Evolutionary conservation across 495 filamentous ascomycete species (phyloP), one percentile per base, ranked within the genome.

Genomic region (Penicillium ochrochloron): DNA sequence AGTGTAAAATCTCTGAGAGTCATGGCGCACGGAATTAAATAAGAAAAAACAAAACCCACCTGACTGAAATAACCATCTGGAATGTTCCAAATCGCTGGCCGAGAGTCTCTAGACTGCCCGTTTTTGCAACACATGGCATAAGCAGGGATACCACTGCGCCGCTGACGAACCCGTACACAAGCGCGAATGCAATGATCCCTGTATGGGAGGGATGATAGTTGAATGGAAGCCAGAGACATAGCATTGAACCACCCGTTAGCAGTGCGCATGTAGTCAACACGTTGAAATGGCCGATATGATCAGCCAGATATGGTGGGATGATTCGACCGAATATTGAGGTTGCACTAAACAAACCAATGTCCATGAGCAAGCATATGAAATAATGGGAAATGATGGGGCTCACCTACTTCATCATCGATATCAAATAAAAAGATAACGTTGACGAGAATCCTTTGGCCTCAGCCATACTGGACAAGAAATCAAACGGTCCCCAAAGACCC

Each of bases 91-190:
- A 70, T 29, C 75, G 59, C 64, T 71, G 66, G 4, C 37, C 37
- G 71, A 69, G 35, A 70, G 44, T 37, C 65, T 69, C 5, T 70
- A 64, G 37, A 41, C 15, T 41, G 2, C 37, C 37, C 3, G 37
- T 50, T 74, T 73, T 73, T 9, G 73, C 77, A 9, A 72, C 74
- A 64, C 73, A 78, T 10, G 77, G 71, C 66, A 76, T 75, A 2
- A 41, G 14, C 37, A 41, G 17, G 17, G 15, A 76, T 65, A 9
- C 79, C 78, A 29, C 63, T 2, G 37, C 37, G 1, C 37, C 37
- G 37, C 37, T 41, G 14, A 41, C 37, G 37, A 41, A 41, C 14
- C 37, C 37, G 37, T 41, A 41, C 15, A 17, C 37, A 14, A 41
- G 37, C 15, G 37, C 37, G 15, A 41, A 41, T 3, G 15, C 37